A percentile compares a stretch with the other conserved stretches of the same genome.
Conservation (phyloP, 352 stramenopile species). For the Globisporangium recalcitrans region DNA sequence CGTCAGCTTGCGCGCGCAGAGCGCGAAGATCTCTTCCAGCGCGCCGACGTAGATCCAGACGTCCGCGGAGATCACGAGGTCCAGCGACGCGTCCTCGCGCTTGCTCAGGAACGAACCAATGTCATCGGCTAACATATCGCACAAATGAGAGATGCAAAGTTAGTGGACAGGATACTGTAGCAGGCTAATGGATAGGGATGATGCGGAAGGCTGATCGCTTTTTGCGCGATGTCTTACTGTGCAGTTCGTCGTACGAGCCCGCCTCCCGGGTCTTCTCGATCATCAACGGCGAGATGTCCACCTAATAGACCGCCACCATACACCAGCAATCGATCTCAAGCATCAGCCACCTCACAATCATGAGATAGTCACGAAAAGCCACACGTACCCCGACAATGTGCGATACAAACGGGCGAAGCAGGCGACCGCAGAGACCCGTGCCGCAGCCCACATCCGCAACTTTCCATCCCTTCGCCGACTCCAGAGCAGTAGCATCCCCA, state of each 20-base stretch:
- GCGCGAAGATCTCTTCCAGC: conserved; percentile 52
- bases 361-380: neutral
- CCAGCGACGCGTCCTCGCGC: conserved; percentile 34
- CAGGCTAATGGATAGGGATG: no score
- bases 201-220: no score
- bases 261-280: conserved; percentile 65
- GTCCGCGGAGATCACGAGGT: conserved; percentile 71
- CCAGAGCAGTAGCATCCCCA: neutral
- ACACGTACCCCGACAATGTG: conserved; percentile 48
- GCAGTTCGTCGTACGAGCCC: conserved; percentile 63
- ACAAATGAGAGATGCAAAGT: no score
- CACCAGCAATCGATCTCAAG: neutral
- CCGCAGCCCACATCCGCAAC: conserved; percentile 68
- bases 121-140: conserved; percentile 38
- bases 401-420: conserved; percentile 52
- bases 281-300: conserved; percentile 78
- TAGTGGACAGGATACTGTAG: no score
- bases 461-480: conserved; percentile 22
- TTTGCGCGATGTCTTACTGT: no score
- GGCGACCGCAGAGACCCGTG: conserved; percentile 68
- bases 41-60: conserved; percentile 87
- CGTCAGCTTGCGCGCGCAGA: conserved; percentile 42
- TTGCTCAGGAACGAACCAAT: conserved; percentile 50
- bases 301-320: conserved; percentile 22
- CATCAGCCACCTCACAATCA: neutral